Conservation (phyloP, 768 basidiomycete genomes). For the Suillus ampliporus region DNA sequence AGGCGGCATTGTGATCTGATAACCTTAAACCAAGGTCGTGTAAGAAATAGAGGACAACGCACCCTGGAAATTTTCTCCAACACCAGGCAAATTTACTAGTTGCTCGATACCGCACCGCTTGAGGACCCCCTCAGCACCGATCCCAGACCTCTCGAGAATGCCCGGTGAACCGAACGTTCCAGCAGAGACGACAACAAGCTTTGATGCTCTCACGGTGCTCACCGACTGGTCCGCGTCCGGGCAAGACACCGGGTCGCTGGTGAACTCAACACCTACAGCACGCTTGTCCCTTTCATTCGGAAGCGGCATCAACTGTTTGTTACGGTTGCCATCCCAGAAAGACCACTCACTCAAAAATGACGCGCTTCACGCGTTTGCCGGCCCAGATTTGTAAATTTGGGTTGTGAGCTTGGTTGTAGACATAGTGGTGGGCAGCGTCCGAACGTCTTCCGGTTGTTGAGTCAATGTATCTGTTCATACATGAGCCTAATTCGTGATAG, state of each 20-base stretch:
- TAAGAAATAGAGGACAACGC: slow-evolving; percentile 4
- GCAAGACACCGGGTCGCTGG: slow-evolving; percentile 35
- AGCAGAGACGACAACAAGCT: slow-evolving; percentile 53
- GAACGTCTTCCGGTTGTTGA: slow-evolving; percentile 57
- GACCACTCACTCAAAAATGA: slow-evolving; percentile 52
- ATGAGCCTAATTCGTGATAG: not conserved
- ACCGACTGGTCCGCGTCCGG: slow-evolving; percentile 28
- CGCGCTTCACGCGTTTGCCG: slow-evolving; percentile 49
- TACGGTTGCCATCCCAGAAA: not conserved
- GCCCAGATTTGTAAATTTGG: slow-evolving; percentile 48
- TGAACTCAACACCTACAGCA: slow-evolving; percentile 19
- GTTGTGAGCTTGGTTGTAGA: slow-evolving; percentile 53
- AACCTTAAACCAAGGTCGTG: not conserved
- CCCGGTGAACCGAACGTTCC: slow-evolving; percentile 62
- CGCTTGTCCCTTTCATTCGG: slow-evolving; percentile 29
- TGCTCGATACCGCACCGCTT: slow-evolving; percentile 19
- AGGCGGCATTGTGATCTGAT: slow-evolving; percentile 37
- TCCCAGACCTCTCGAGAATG: slow-evolving; percentile 45
- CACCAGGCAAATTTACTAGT: slow-evolving; percentile 72
- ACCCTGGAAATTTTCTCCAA: slow-evolving; percentile 75
- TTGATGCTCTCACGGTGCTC: slow-evolving; percentile 41
- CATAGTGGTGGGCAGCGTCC: slow-evolving; percentile 56
- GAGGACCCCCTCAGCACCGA: too few relatives aligned
- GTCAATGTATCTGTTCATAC: slow-evolving; percentile 55
- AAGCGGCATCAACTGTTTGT: not conserved